Base-by-base conservation (phyloP, 2,329 filamentous ascomycete species). In the Fusarium torulosum region DNA sequence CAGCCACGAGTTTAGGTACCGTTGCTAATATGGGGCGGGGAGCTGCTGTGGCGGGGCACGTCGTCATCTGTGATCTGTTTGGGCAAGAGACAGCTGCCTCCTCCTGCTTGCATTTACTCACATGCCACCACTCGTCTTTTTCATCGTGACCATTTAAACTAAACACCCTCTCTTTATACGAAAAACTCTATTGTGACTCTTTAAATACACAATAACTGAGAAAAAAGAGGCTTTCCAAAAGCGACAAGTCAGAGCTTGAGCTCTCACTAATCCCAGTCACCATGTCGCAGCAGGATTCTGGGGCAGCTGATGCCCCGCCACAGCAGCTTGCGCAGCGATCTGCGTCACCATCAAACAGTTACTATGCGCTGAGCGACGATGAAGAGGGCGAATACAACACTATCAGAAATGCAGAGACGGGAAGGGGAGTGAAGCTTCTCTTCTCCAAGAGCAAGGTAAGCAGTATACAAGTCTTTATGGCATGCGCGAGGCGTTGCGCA, bases 351-450 rank as follows among this genome's bases (percentile, higher is more conserved):
- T 87, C 92, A 4, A 93, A 90, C 52, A 97, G 93, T 74, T 96
- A 95, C 83, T 97, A 97, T 83, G 95, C 95, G 75, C 85, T 98
- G 85, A 97, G 93, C 79, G 96, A 99, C 82, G 94, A 97, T 75
- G 94, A 97, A 67, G 96, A 98, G 80, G 92, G 91, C 71, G 96
- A 92, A 43, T 99, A 99, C 82, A 92, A 96, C 77, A 98, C 94
- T 19, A 93, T 99, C 74, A 91, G 93, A 6, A 92, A 96, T 75
- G 87, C 88, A 6, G 88, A 87, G 70, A 89, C 88, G 4, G 91
- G 92, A 1, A 88, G 88, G 69, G 96, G 95, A 3, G 96, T 99
- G 44, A 99, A 98, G 81, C 84, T 99, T 31, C 84, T 99, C 15
- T 97, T 91, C 75, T 95, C 94, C 20, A 99, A 99, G 82, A 97